Evolutionary conservation across 768 basidiomycete species (phyloP).

Genomic region (Leucocoprinus birnbaumii): DNA sequence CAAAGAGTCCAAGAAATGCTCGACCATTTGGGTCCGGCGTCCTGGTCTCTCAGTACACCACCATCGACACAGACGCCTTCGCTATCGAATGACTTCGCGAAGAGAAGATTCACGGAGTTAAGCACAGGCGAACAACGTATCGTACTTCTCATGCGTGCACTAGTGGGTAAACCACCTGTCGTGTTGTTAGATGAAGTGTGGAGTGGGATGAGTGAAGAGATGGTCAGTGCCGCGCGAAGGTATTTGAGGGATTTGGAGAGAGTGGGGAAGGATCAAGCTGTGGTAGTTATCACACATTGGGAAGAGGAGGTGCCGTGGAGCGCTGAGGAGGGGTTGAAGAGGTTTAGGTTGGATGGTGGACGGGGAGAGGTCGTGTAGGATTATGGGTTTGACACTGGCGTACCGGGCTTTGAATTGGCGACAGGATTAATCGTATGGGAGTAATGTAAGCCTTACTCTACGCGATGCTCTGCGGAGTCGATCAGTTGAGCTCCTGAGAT

Average conservation of each 20-base stretch:
- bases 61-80: too few relatives aligned
- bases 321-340: constrained; percentile 45
- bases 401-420: too few relatives aligned
- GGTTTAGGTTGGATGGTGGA: constrained; percentile 30
- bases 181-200: constrained; percentile 91
- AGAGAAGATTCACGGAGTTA: constrained; percentile 57
- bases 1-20: constrained; percentile 54
- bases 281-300: constrained; percentile 88
- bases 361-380: constrained; percentile 10
- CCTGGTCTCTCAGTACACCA: too few relatives aligned
- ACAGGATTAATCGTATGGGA: too few relatives aligned
- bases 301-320: constrained; percentile 90
- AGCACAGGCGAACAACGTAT: constrained; percentile 76
- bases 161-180: constrained; percentile 71
- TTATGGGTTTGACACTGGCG: too few relatives aligned
- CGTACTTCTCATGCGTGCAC: constrained; percentile 80
- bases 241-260: constrained; percentile 58
- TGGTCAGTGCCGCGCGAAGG: constrained; percentile 60
- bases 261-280: constrained; percentile 67
- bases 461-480: too few relatives aligned
- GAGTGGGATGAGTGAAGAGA: constrained; percentile 85
- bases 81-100: constrained; percentile 33
- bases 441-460: too few relatives aligned
- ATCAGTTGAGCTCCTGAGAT: too few relatives aligned
- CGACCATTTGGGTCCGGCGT: constrained; percentile 54